Percentiles rank a stretch among this genome's conserved stretches.
Conservation (phyloP, 176 grass and related monocot species). For the Avena atlantica region DNA sequence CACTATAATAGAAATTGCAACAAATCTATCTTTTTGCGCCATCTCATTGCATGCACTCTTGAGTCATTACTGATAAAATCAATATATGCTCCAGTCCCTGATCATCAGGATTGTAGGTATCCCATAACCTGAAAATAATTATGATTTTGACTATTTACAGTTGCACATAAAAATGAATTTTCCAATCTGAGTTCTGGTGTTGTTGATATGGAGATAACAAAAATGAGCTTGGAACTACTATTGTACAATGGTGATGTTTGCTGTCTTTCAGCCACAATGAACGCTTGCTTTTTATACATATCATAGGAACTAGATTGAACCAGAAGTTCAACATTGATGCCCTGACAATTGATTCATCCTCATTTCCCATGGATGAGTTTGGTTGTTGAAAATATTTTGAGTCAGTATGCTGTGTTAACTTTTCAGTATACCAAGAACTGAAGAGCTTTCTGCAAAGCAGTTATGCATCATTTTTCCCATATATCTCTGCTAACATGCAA, state of each 20-base stretch:
- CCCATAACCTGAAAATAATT: conserved; percentile 1
- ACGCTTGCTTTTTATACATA: not conserved
- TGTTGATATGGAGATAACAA: not conserved
- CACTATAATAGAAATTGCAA: not conserved
- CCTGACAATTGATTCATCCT: not conserved
- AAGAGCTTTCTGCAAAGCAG: not conserved
- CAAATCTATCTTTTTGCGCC: not conserved
- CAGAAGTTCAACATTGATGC: not conserved
- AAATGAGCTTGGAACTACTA: conserved; percentile 3
- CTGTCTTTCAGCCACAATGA: not conserved
- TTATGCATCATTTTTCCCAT: not conserved
- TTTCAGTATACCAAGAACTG: not conserved
- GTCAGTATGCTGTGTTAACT: not conserved
- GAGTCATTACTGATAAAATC: not conserved
- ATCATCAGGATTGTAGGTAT: not conserved
- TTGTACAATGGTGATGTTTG: not conserved
- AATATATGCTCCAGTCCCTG: conserved; percentile 32
- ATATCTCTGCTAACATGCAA: conserved; percentile 1
- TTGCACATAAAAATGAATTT: not conserved
- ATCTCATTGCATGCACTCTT: not conserved
- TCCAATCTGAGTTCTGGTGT: not conserved
- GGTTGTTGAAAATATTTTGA: not conserved
- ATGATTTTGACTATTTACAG: not conserved
- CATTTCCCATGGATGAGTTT: conserved; percentile 7
- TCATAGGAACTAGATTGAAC: not conserved